Base-by-base conservation (phyloP, 768 basidiomycete species). In the Termitomyces sp. region DNA sequence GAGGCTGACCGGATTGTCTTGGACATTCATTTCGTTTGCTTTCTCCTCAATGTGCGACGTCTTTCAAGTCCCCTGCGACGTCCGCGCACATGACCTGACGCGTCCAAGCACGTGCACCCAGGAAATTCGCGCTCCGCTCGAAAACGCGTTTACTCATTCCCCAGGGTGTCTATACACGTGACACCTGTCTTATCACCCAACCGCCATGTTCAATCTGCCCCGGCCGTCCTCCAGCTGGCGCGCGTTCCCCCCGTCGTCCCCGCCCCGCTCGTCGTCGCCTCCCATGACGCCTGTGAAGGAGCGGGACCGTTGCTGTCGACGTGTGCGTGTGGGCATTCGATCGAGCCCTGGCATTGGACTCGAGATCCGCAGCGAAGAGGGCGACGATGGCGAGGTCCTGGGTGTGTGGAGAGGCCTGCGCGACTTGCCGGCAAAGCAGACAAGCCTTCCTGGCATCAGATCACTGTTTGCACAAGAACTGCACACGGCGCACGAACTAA, bases 111-210 rank as follows among this genome's bases (percentile, higher is more conserved):
- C 60, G 65, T 67, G 73, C 70, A 70, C 63, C 59, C 50, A 41
- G 30, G 52, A 54, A 38, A 58, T 53, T 71, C 65, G 5, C 65
- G 68, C 74, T 72, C 72, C 72, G 74, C 64, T 4, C 57, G 54
- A 73, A 77, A 76, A 75, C 75, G 74, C 74, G 76, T 77, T 79
- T 71, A 75, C 66, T 52, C 26, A 13, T 20, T 18, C 16, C 24
- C 9, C 36, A 30, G 30, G 30, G 35, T 63, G 70, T 61, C 54
- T 32, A 54, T 47, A 22, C 77, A 78, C 76, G 78, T 78, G 76
- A 79, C 63, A 44, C 41, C 51, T 66, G 67, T 72, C 71, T 78
- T 77, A 78, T 79, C 77, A 72, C 70, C 63, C 62, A 71, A 78
- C 76, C 53, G 58, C 68, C 76, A 79, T 78, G 76, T 75, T 72